Evolutionary conservation across 441 rosid genomes (phyloP).

Genomic region (Mallotus repandus): DNA sequence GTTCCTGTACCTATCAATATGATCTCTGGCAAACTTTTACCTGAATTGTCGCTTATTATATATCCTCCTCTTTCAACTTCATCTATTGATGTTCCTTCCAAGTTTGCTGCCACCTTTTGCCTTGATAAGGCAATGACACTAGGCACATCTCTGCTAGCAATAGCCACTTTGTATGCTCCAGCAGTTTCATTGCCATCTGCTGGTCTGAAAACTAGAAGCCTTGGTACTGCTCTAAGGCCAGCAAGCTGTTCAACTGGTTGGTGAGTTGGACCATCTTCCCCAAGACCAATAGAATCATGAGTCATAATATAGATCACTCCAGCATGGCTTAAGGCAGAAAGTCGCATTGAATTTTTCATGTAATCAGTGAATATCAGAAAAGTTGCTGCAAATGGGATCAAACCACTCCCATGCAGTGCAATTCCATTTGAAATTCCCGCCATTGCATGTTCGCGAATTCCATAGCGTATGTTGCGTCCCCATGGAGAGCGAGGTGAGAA

Average conservation of each 20-base stretch:
- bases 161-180: conserved; percentile 29
- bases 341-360: conserved; percentile 33
- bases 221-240: conserved; percentile 32
- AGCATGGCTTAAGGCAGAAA: conserved; percentile 38
- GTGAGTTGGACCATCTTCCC: conserved; percentile 39
- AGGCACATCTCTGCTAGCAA: conserved; percentile 25
- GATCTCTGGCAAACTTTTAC: conserved; percentile 22
- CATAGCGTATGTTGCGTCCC: conserved; percentile 32
- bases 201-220: conserved; percentile 30
- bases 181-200: conserved; percentile 41
- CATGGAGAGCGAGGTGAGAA: conserved; percentile 20
- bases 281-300: conserved; percentile 37
- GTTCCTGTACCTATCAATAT: conserved; percentile 37
- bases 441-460: conserved; percentile 39
- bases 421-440: conserved; percentile 39
- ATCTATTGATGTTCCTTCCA: conserved; percentile 27
- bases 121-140: conserved; percentile 31
- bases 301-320: conserved; percentile 38
- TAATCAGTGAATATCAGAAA: conserved; percentile 35
- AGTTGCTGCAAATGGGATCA: conserved; percentile 35
- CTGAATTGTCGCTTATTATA: conserved; percentile 32
- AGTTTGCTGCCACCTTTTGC: conserved; percentile 30
- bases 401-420: conserved; percentile 29
- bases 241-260: conserved; percentile 39
- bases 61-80: conserved; percentile 31